A percentile compares a stretch with the other conserved stretches of the same genome.
Conservation (phyloP, 441 rosid genomes). For the Flueggea neowawraea region DNA sequence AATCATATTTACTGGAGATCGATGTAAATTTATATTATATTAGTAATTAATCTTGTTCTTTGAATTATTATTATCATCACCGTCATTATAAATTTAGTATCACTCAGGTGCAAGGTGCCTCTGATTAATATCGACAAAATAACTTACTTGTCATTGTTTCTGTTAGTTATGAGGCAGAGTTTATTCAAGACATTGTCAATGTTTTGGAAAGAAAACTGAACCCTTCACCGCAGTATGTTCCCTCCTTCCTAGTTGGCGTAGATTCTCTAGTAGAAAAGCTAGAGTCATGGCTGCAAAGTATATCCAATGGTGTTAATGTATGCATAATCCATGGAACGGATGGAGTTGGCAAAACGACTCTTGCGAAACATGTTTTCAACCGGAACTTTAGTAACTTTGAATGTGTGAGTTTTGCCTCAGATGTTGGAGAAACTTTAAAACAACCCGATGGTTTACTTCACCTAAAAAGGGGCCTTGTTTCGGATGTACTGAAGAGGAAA, state of each 20-base stretch:
- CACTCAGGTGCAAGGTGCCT: too few relatives aligned
- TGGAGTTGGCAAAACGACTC: slow-evolving; percentile 11
- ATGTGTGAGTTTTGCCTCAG: slow-evolving; percentile 2
- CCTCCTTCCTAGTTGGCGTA: slow-evolving; percentile 3
- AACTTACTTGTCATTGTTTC: too few relatives aligned
- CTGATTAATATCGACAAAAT: too few relatives aligned
- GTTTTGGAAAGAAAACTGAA: slow-evolving; percentile 8
- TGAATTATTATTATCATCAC: too few relatives aligned
- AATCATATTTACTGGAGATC: too few relatives aligned
- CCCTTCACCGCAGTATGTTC: neutral
- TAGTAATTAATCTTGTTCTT: too few relatives aligned
- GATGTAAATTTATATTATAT: too few relatives aligned
- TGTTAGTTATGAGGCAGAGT: slow-evolving; percentile 25
- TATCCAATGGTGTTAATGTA: neutral
- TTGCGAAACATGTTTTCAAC: slow-evolving; percentile 5
- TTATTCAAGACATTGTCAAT: slow-evolving; percentile 27
- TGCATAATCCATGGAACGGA: slow-evolving; percentile 13
- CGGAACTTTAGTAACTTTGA: neutral
- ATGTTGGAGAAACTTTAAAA: slow-evolving; percentile 2
- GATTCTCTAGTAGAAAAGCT: slow-evolving; percentile 1
- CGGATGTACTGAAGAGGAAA: neutral
- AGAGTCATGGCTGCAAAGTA: slow-evolving; percentile 8
- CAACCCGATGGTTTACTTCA: slow-evolving; percentile 12
- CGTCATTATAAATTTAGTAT: too few relatives aligned
- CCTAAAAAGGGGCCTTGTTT: slow-evolving; percentile 4